A percentile compares a stretch with the other conserved stretches of the same genome.
Conservation (phyloP, 2,329 filamentous ascomycete genomes). For the Beauveria caledonica region DNA sequence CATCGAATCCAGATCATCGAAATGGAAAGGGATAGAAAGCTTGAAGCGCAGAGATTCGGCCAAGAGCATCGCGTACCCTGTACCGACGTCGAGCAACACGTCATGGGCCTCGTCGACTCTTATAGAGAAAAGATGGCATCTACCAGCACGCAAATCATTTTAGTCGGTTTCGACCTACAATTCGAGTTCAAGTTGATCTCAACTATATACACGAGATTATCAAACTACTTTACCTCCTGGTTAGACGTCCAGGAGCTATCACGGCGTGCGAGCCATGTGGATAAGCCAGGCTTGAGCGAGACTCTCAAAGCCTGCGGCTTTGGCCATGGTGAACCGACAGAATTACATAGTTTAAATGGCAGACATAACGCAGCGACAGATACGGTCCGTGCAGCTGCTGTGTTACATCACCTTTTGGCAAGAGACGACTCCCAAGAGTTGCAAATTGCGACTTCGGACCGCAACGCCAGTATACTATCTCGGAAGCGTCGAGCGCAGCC, state of each 20-base stretch:
- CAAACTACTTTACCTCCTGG: slow-evolving; percentile 2
- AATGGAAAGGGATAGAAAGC: neutral
- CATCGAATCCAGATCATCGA: neutral
- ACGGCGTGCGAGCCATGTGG: neutral
- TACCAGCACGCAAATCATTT: neutral
- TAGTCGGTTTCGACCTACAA: neutral
- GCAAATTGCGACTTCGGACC: neutral
- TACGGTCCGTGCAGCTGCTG: neutral
- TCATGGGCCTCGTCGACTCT: neutral
- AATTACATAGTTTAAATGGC: neutral
- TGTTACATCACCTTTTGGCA: neutral
- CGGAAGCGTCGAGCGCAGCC: neutral
- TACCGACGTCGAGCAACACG: neutral
- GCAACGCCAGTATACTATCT: neutral
- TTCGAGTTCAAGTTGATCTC: neutral
- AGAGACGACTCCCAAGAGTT: neutral
- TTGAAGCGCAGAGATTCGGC: neutral
- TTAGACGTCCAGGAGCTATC: slow-evolving; percentile 3
- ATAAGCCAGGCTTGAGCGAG: neutral
- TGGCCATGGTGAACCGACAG: neutral
- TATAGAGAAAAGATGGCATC: neutral
- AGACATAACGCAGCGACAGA: neutral
- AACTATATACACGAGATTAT: neutral
- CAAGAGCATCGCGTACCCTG: neutral
- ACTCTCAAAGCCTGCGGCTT: neutral